Base-by-base conservation (phyloP, 2,329 filamentous ascomycete genomes). In the Xylariaceae sp. region DNA sequence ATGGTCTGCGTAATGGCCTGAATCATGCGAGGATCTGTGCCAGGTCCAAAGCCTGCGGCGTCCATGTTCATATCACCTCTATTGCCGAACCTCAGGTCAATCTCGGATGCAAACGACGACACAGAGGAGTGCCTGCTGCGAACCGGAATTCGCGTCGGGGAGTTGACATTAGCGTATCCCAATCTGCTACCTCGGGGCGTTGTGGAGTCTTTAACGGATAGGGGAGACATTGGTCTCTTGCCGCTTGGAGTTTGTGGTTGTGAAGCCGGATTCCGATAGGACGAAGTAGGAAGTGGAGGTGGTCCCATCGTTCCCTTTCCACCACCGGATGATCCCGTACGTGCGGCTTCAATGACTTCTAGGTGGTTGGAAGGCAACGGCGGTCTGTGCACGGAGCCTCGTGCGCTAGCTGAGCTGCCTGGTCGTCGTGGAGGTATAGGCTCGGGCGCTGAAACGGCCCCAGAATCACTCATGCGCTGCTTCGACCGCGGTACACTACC, bases 1-100 rank as follows among this genome's bases (percentile, higher is more conserved):
- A 99, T 99, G 18, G 95, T 98, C 75, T 99, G 93, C 2, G 95
- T 99, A 63, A 99, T 97, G 47, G 95, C 95, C 77, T 97, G 92
- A 65, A 99, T 98, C 92, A 99, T 97, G 66, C 93, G 90, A 60
- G 93, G 93, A 75, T 99, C 95, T 4, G 92, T 96, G 61, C 84
- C 84, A 19, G 86, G 79, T 9, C 86, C 84, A 57, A 95, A 83
- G 14, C 87, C 88, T 45, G 77, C 74, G 6, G 78, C 67, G 44
- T 76, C 77, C 51, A 85, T 79, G 44, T 77, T 76, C 71, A 83
- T 79, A 48, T 82, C 82, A 54, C 82, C 75, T 10, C 85, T 88
- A 70, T 96, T 92, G n/a, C n/a, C n/a, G 80, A 99, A 98, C 41
- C 93, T 85, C 57, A 88, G 87, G 67, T 99, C 95, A 19, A 99